Base-by-base conservation (phyloP, 2,329 filamentous ascomycete genomes). In the Aspergillus neoniger region DNA sequence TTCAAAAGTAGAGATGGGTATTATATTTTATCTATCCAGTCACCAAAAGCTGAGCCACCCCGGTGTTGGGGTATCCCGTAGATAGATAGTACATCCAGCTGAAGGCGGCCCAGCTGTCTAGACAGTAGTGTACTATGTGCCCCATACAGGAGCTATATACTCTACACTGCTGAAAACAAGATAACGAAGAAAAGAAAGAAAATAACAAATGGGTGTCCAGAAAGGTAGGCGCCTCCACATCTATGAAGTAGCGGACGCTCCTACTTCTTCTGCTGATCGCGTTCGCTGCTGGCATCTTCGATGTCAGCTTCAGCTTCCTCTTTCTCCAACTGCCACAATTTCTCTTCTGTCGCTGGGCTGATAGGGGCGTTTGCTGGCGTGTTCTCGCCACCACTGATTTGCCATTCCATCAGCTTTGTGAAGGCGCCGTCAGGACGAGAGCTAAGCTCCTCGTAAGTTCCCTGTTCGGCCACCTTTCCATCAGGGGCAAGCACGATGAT, bases 341-440 rank as follows among this genome's bases (percentile, higher is more conserved):
- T 82, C 43, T 81, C 76, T 70, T 82, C 79, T 6, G 74, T 82
- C 8, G 74, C 74, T 30, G 76, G 76, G n/a, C 67, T 74, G 58
- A 70, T 66, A 32, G 65, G 57, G 21, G 63, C 52, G 63, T 58
- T 55, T 43, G 69, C 62, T 57, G 74, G 64, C 61, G 74, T 58
- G 10, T 63, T 63, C 36, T 96, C 92, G 8, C 90, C 90, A 12
- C 93, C 94, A 69, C 85, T 95, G 86, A 98, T 91, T 79, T 99
- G 95, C 93, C 93, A 98, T 77, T 98, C 94, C 95, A 99, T 99
- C 56, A 99, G 82, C 78, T 90, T 95, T 69, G 88, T 94, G 73
- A 99, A 99, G 2, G 93, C 92, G 55, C 94, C 96, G 9, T 89
- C 81, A 15, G 85, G 84, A 61, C 91, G 86, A 5, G 85, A 82